These are phyloP conservation scores for Sclerotinia nivalis DNA, from an alignment of 2,329 filamentous ascomycete genomes.

Conservation along the genomic window DNA sequence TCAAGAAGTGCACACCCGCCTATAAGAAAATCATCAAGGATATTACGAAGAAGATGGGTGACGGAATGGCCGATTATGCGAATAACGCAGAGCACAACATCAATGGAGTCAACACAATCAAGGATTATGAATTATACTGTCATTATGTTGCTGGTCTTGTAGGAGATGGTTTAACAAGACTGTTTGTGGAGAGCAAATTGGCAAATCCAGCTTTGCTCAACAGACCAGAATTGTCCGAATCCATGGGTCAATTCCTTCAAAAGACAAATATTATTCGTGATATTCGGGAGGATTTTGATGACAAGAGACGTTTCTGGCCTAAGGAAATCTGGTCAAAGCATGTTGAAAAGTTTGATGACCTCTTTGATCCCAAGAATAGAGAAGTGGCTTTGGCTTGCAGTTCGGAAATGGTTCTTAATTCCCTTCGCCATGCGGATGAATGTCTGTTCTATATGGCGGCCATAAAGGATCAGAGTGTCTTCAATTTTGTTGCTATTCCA, in stretches of 20 bases:
- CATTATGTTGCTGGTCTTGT: slow-evolving; percentile 99
- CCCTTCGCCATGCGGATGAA: slow-evolving; percentile 82
- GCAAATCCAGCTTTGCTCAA: slow-evolving; percentile 83
- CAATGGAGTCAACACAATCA: slow-evolving; percentile 77
- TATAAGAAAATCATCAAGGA: slow-evolving; percentile 89
- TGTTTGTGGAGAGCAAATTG: slow-evolving; percentile 85
- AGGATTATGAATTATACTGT: slow-evolving; percentile 95
- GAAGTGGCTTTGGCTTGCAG: slow-evolving; percentile 79
- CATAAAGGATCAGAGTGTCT: slow-evolving; percentile 91
- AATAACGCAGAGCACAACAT: slow-evolving; percentile 78
- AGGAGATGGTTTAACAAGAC: slow-evolving; percentile 84
- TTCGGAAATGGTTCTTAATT: slow-evolving; percentile 92
- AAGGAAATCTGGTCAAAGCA: slow-evolving; percentile 97
- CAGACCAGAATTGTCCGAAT: slow-evolving; percentile 79
- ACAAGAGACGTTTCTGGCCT: slow-evolving; percentile 90
- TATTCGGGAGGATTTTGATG: slow-evolving; percentile 83
- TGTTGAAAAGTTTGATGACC: slow-evolving; percentile 83
- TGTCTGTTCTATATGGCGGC: slow-evolving; percentile 98
- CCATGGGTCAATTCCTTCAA: slow-evolving; percentile 96
- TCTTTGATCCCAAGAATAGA: slow-evolving; percentile 79
- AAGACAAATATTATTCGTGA: slow-evolving; percentile 99
- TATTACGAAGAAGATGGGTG: slow-evolving; percentile 91
- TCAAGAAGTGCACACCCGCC: slow-evolving; percentile 80
- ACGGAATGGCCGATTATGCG: slow-evolving; percentile 97
- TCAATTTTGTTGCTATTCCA: slow-evolving; percentile 98